These are phyloP conservation scores for grape (Vitis vinifera) DNA, from an alignment of 164 flowering plant genomes.

Conservation along the genomic window ASM3070453v1 NC_081811.1:27349001-27349500, in stretches of 20 bases:
- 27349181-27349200: conserved; percentile 40
- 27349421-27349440: conserved; percentile 80
- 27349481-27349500: conserved; percentile 70
- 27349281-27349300: conserved; percentile 51
- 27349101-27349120: conserved; percentile 56
- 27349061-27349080: conserved; percentile 8
- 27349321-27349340: conserved; percentile 55
- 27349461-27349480: conserved; percentile 70
- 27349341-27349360: conserved; percentile 56
- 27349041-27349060: conserved; percentile 27
- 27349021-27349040: conserved; percentile 11
- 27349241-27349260: conserved; percentile 86
- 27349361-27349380: conserved; percentile 50
- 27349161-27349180: conserved; percentile 72
- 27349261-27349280: conserved; percentile 78
- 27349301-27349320: conserved; percentile 46
- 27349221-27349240: conserved; percentile 80
- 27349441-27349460: conserved; percentile 68
- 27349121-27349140: conserved; percentile 84
- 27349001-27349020: conserved; percentile 9
- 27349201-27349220: conserved; percentile 61
- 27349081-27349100: neutral
- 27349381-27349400: conserved; percentile 87
- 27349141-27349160: conserved; percentile 91
- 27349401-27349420: conserved; percentile 82